A percentile compares a stretch with the other conserved stretches of the same genome.
Conservation (phyloP, 352 stramenopile genomes). For the Elongisporangium prolatum region DNA sequence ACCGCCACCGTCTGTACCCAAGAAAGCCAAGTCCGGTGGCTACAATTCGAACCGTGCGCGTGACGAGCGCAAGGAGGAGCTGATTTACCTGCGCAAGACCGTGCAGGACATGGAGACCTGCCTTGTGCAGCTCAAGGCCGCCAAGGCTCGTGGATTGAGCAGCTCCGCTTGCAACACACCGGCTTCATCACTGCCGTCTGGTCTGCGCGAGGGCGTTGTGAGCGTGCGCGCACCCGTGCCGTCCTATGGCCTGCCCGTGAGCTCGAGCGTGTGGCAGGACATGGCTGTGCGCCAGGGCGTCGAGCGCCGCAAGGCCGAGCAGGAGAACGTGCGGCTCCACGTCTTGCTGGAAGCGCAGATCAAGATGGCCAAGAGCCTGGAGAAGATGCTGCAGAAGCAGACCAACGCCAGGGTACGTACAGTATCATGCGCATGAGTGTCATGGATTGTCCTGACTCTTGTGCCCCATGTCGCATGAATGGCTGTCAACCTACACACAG, state of each 20-base stretch:
- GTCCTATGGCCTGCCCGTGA: not conserved
- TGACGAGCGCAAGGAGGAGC: constrained; percentile 17
- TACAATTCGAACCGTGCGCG: constrained; percentile 23
- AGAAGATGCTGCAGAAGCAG: constrained; percentile 19
- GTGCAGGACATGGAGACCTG: not conserved
- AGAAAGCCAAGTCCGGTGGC: not conserved
- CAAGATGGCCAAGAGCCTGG: constrained; percentile 15
- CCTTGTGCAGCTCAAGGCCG: not conserved
- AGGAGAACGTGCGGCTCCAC: constrained; percentile 36
- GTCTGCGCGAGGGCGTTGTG: not conserved
- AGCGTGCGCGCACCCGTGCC: not conserved
- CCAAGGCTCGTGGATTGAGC: not conserved
- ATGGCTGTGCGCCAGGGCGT: constrained; percentile 24
- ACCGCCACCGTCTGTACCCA: not conserved
- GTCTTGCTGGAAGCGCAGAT: constrained; percentile 26
- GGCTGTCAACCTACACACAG: not conserved
- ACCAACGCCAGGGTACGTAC: constrained; percentile 7
- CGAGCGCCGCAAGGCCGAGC: constrained; percentile 21
- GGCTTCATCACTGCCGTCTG: not conserved
- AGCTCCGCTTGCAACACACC: not conserved
- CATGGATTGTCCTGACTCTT: not conserved
- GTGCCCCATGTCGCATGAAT: not conserved
- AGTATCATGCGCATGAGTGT: not conserved
- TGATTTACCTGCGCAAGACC: constrained; percentile 3
- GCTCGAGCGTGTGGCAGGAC: constrained; percentile 21